These are phyloP conservation scores for Daldinia loculata DNA, from an alignment of 495 filamentous ascomycete species.

Conservation along the genomic window DNA sequence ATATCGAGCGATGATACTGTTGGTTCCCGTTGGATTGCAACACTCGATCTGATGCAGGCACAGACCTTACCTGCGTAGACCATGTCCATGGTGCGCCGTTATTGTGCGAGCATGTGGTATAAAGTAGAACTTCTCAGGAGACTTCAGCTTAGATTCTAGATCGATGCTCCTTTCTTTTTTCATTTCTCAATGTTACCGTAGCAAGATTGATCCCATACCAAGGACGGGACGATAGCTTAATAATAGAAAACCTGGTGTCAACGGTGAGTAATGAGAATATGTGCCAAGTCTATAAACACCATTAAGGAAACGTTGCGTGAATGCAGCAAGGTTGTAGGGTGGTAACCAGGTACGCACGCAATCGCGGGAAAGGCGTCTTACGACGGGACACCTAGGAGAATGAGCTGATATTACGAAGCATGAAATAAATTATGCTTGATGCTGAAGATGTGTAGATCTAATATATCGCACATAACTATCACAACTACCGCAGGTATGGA, in stretches of 20 bases:
- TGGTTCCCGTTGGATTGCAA: slow-evolving; percentile 39
- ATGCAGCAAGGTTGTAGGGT: not conserved
- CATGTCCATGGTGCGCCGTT: slow-evolving; percentile 25
- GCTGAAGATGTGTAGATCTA: slow-evolving; percentile 16
- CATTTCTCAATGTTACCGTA: slow-evolving; percentile 15
- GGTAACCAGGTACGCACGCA: slow-evolving; percentile 2
- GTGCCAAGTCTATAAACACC: not conserved
- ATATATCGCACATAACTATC: slow-evolving; percentile 22
- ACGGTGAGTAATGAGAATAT: not conserved
- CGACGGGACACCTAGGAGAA: not conserved
- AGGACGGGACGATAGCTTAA: slow-evolving; percentile 16
- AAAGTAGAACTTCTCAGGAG: slow-evolving; percentile 6
- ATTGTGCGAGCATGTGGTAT: slow-evolving; percentile 15
- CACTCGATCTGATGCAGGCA: slow-evolving; percentile 40
- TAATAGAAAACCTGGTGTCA: not conserved
- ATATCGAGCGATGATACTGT: slow-evolving; percentile 34
- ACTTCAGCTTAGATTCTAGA: slow-evolving; percentile 16
- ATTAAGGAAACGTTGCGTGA: slow-evolving; percentile 3
- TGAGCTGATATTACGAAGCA: slow-evolving; percentile 1
- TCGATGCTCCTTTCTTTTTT: not conserved
- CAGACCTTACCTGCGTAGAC: slow-evolving; percentile 18
- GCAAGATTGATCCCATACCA: slow-evolving; percentile 10
- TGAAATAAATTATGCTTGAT: not conserved
- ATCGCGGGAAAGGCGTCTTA: not conserved
- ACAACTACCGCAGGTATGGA: not conserved